Conservation (phyloP, 2,329 filamentous ascomycete genomes). For the Aspergillus amoenus region DNA sequence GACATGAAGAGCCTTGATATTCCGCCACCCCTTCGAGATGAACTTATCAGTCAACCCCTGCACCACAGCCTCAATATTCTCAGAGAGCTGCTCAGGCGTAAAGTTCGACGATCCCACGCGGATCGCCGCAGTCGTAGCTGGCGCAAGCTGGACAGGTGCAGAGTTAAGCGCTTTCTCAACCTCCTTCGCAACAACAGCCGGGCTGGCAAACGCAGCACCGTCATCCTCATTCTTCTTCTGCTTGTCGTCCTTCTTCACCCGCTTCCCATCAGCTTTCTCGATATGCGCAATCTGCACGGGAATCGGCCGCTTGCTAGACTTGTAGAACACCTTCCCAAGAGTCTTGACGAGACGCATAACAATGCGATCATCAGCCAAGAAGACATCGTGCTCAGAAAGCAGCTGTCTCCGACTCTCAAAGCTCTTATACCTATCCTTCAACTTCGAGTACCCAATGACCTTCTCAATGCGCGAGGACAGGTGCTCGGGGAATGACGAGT, state of each 20-base stretch:
- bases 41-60: slow-evolving; percentile 71
- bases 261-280: slow-evolving; percentile 60
- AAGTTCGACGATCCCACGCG: slow-evolving; percentile 75
- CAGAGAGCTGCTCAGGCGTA: slow-evolving; percentile 71
- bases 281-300: slow-evolving; percentile 71
- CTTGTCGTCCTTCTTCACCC: slow-evolving; percentile 57
- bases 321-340: slow-evolving; percentile 92
- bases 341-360: slow-evolving; percentile 68
- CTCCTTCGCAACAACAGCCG: slow-evolving; percentile 72
- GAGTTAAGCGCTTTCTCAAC: slow-evolving; percentile 73
- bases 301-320: slow-evolving; percentile 81
- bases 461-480: slow-evolving; percentile 68
- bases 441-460: slow-evolving; percentile 78
- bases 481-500: slow-evolving; percentile 67
- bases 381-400: slow-evolving; percentile 82
- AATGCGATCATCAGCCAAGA: slow-evolving; percentile 89
- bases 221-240: slow-evolving; percentile 46
- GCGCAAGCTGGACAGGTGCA: slow-evolving; percentile 77
- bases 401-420: slow-evolving; percentile 87
- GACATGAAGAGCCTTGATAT: slow-evolving; percentile 80
- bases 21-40: slow-evolving; percentile 83
- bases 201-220: slow-evolving; percentile 52
- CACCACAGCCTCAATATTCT: slow-evolving; percentile 75
- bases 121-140: slow-evolving; percentile 76
- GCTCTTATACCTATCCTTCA: slow-evolving; percentile 84